Conservation (phyloP, 106 monocot species). For the Dioscorea alata region DNA sequence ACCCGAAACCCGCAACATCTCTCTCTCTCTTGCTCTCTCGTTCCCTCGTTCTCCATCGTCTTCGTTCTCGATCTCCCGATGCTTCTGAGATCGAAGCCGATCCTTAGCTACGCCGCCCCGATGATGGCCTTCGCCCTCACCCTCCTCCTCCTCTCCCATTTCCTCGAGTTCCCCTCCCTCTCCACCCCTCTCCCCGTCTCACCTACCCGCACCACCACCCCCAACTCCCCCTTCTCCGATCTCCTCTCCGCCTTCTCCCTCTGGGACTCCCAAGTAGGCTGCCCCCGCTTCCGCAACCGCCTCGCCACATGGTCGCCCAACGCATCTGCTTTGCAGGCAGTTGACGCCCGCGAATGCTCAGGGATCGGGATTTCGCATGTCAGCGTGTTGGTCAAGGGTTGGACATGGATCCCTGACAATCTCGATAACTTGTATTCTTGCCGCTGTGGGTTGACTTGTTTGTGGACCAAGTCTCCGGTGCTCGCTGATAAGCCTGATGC, state of each 20-base stretch:
- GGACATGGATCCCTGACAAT: slow-evolving; percentile 97
- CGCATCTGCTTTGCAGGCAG: slow-evolving; percentile 39
- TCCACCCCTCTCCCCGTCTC: slow-evolving; percentile 37
- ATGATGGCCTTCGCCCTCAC: slow-evolving; percentile 46
- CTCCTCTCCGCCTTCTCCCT: slow-evolving; percentile 19
- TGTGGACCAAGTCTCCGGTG: slow-evolving; percentile 74
- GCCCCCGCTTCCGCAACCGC: slow-evolving; percentile 38
- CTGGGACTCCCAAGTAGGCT: slow-evolving; percentile 68
- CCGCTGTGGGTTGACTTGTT: slow-evolving; percentile 70
- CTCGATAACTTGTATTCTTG: slow-evolving; percentile 76
- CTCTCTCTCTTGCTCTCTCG: too few species aligned
- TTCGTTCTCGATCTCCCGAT: too few species aligned
- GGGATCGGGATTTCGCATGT: slow-evolving; percentile 27
- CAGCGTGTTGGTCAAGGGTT: slow-evolving; percentile 70
- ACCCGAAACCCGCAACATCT: too few species aligned
- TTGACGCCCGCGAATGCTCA: slow-evolving; percentile 14
- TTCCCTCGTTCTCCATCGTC: too few species aligned
- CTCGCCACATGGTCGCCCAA: slow-evolving; percentile 25
- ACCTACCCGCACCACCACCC: slow-evolving; percentile 18
- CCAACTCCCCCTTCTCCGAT: slow-evolving; percentile 26
- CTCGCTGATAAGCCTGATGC: slow-evolving; percentile 75
- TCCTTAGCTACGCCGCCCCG: slow-evolving; percentile 37
- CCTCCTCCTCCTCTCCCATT: slow-evolving; percentile 44
- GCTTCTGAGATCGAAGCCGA: slow-evolving; percentile 16
- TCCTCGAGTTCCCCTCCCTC: slow-evolving; percentile 54